Base-by-base conservation (phyloP, 2,329 filamentous ascomycete species). In the Pseudofabraea citricarpa region DNA sequence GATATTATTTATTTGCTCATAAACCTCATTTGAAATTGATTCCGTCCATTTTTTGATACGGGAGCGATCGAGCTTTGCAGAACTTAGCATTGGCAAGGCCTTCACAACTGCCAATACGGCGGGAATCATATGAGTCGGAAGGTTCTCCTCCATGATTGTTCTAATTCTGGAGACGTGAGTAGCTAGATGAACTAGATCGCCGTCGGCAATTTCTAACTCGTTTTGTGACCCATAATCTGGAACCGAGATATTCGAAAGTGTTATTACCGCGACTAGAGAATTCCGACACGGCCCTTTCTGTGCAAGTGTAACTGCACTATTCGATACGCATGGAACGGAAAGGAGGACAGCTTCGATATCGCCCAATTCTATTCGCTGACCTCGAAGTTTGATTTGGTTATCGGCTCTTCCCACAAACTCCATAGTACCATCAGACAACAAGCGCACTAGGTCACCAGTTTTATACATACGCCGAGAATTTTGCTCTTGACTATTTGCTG, bases 371-470 rank as follows among this genome's bases (percentile, higher is more conserved):
- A 83, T 67, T 32, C 79, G 66, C 54, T 83, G 79, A 1, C 79
- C 79, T 27, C 79, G 72, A 16, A 83, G 64, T 56, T 83, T 83
- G 44, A 82, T 72, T 59, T 83, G 80, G 22, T 81, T 76, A 53
- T 83, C 79, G 33, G 73, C 72, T 19, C 79, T 71, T 6, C 80
- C 79, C 29, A 80, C n/a, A 27, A 27, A 27, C 8, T n/a, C n/a
- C 8, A 27, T 27, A n/a, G 24, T 27, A n/a, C 24, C 24, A 27
- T 27, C 24, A 8, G 8, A n/a, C 8, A 8, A 8, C 8, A 8
- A 27, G 8, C n/a, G 8, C n/a, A n/a, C 24, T n/a, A 27, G n/a
- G n/a, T 27, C 24, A 8, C 24, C 24, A 8, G 24, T 27, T 27
- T 27, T 27, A 27, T 27, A 27, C n/a, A 27, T 27, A 8, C 24